Evolutionary conservation across 2,329 filamentous ascomycete species (phyloP), one percentile per base, ranked within the genome.

Genomic region (Aspergillus tubingensis): DNA sequence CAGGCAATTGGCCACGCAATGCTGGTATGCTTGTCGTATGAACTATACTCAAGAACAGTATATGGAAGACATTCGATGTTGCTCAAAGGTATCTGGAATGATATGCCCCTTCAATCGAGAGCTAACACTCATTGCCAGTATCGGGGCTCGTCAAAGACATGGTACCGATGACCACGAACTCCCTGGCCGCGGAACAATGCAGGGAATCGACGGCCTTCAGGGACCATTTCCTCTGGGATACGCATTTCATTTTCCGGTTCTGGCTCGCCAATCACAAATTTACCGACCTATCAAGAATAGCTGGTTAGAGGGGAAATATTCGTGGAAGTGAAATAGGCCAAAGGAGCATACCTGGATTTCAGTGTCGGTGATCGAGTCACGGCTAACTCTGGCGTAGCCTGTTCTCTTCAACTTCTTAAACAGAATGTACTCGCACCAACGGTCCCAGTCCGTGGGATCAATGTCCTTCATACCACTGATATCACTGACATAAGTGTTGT

Each of bases 351-450:
- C 91, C 82, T 99, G 95, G 58, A 99, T 83, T 79, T 99, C 95
- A 2, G 95, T 99, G 74, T 99, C 95, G 11, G 95, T 99, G 68
- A 99, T 98, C 1, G 91, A 96, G 68, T 88, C 88, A 68, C 95
- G 85, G 70, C 90, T 94, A 55, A 99, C 89, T 57, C 95, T 83
- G 3, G 95, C 95, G 74, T 99, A 99, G 1, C 92, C 94, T 0
- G 90, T 89, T 63, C 94, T 85, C 77, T 88, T 89, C 63, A 99
- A 79, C 11, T 88, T 88, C 82, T 97, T 97, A 83, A 92, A 99
- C 25, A 99, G 81, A 66, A 99, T 97, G 77, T 99, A 99, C 81
- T 99, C 94, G 81, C 95, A 99, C 95, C 95, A 99, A 58, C 95
- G 84, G 76, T 99, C 95, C 92, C 92, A 96, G 75, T 99, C 95